Base-by-base conservation (phyloP, 192 early-diverging fungal genomes). In the Lobosporangium transversale region DNA sequence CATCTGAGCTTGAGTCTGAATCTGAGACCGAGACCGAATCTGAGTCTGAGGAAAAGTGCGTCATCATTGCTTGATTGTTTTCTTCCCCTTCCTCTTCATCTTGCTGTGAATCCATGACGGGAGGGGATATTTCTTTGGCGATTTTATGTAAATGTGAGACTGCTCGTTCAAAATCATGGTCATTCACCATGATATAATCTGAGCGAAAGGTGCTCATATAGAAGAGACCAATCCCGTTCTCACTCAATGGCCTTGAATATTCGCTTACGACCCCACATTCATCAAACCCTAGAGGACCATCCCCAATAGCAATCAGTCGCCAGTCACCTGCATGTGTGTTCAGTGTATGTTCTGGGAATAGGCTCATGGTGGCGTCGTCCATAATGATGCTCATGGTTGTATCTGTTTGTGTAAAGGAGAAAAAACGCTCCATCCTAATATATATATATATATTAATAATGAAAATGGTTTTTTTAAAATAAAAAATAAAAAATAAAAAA, bases 171-270 rank as follows among this genome's bases (percentile, higher is more conserved):
- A 76, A 76, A 31, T 76, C 73, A 35, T 62, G 50, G 12, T 76
- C 73, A 33, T 67, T 76, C 33, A 76, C 73, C 73, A 76, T 76
- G 15, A 76, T 52, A 27, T 76, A 76, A 32, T 76, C 73, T 8
- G 73, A 76, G 31, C 30, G 62, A 54, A 76, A 76, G n/a, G 73
- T 76, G 37, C 73, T 76, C 33, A 76, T 53, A 51, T 76, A 76
- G 47, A 76, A 76, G 11, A 76, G 27, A 3, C 59, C 26, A 48
- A 76, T 76, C 18, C 59, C 59, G 44, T 54, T 61, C 0, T 67
- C 58, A 18, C 53, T 58, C 58, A 76, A 26, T 20, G 59, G 73
- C 17, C 53, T 24, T 10, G 71, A 75, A 51, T 66, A 75, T 36
- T 75, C 71, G 44, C 71, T 66, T 17, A 75, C 71, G 30, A 76